Base-by-base conservation (phyloP, 306 rosid genomes). In the Quercus ilex region DNA sequence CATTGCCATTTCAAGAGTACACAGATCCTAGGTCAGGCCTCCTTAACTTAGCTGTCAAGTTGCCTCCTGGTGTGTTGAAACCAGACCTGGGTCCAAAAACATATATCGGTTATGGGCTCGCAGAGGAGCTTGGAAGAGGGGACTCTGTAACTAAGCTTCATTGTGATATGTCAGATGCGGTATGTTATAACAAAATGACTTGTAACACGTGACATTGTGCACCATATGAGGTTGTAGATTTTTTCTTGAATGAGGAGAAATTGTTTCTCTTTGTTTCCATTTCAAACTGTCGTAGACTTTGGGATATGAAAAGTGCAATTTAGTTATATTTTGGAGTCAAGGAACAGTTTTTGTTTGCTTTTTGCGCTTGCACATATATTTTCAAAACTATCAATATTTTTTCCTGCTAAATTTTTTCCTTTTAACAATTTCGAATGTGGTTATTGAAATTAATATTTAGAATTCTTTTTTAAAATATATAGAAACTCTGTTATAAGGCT, bases 1-100 rank as follows among this genome's bases (percentile, higher is more conserved):
- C 71, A 74, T 84, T 90, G 86, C 98, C 98, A 70, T 93, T 88
- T 80, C 94, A 87, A 83, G 93, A 93, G 73, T 93, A 91, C 74
- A 87, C 90, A 25, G 97, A 93, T 85, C 98, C 97, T 60, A 80
- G 95, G 77, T 74, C 74, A 71, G 98, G 98, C 55, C 68, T 90
- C 71, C 91, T 90, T 70, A 93, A 91, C 82, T 87, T 93, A 80
- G 98, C 98, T 74, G 97, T 87, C 53, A 93, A 87, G 90, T 89
- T 93, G 90, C 98, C 97, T 55, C 58, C 77, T 2, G 84, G 83
- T 86, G 89, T 90, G 75, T 70, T 91, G 76, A 91, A 90, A 85
- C 98, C 98, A 71, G 98, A 93, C 88, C 49, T 93, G 93, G 98
- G 98, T 82, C 98, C 97, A 73, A 93, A 93, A 86, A 88, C 98